Percentiles rank a stretch among this genome's conserved stretches.
Conservation (phyloP, 768 basidiomycete genomes). For the Mrakia hoshinonis region DNA sequence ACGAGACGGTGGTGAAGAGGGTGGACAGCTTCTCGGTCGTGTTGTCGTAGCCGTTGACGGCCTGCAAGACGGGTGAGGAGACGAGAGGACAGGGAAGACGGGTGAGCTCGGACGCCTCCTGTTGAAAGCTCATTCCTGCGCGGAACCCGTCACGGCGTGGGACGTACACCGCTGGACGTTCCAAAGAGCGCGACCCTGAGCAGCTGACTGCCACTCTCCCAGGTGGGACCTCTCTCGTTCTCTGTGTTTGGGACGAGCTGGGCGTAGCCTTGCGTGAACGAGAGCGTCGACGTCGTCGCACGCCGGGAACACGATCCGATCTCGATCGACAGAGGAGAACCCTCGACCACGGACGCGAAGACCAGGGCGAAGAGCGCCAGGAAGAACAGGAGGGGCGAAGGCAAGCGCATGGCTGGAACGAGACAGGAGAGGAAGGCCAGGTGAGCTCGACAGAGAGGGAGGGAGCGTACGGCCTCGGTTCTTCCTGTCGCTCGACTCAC, state of each 20-base stretch:
- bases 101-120: too few species aligned
- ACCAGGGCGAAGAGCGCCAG: neutral
- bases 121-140: neutral
- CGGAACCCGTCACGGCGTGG: slow-evolving; percentile 24
- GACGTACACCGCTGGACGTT: slow-evolving; percentile 51
- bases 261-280: slow-evolving; percentile 49
- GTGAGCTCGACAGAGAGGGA: neutral
- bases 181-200: slow-evolving; percentile 51
- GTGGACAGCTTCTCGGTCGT: slow-evolving; percentile 51
- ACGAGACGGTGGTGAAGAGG: slow-evolving; percentile 22
- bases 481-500: too few species aligned
- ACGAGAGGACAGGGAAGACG: too few species aligned
- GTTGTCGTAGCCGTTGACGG: slow-evolving; percentile 48
- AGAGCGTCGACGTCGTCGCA: slow-evolving; percentile 42
- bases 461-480: neutral
- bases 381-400: neutral
- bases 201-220: slow-evolving; percentile 34
- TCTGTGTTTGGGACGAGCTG: slow-evolving; percentile 33
- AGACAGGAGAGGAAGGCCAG: neutral
- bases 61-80: neutral
- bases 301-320: slow-evolving; percentile 34
- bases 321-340: slow-evolving; percentile 23
- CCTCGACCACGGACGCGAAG: neutral
- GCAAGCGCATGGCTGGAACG: neutral
- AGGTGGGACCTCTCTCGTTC: slow-evolving; percentile 32